These are phyloP conservation scores for Vicia faba DNA, from an alignment of 306 rosid species.

Conservation along the genomic window DNA sequence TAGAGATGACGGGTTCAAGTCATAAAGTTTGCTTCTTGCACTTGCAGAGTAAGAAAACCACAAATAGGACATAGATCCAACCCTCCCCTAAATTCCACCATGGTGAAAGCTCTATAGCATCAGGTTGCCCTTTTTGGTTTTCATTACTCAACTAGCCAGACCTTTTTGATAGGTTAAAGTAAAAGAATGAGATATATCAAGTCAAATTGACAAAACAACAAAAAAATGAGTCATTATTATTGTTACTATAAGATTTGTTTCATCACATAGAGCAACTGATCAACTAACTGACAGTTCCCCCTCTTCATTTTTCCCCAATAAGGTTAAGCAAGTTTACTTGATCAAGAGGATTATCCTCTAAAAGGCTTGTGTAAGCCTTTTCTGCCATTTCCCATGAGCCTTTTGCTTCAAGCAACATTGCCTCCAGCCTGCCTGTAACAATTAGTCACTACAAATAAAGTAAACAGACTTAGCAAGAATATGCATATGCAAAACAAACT, in stretches of 20 bases:
- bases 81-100: background rate
- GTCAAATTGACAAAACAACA: background rate
- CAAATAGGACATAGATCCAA: background rate
- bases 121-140: constrained; percentile 7
- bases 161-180: constrained; percentile 2
- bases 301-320: background rate
- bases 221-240: background rate
- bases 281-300: constrained; percentile 9
- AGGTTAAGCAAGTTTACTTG: constrained; percentile 64
- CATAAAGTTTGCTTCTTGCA: background rate
- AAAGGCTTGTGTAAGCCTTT: constrained; percentile 84
- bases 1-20: constrained; percentile 1
- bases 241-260: background rate
- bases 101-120: background rate
- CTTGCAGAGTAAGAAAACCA: constrained; percentile 1
- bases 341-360: constrained; percentile 91
- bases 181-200: constrained; percentile 15
- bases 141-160: background rate
- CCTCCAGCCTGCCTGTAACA: constrained; percentile 87
- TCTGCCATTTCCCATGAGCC: constrained; percentile 97
- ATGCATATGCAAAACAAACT: constrained; percentile 25
- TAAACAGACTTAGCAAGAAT: constrained; percentile 6
- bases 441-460: constrained; percentile 29
- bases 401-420: constrained; percentile 93
- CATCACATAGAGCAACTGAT: no score